Evolutionary conservation across 495 filamentous ascomycete species (phyloP).

Genomic region (Glarea lozoyensis): DNA sequence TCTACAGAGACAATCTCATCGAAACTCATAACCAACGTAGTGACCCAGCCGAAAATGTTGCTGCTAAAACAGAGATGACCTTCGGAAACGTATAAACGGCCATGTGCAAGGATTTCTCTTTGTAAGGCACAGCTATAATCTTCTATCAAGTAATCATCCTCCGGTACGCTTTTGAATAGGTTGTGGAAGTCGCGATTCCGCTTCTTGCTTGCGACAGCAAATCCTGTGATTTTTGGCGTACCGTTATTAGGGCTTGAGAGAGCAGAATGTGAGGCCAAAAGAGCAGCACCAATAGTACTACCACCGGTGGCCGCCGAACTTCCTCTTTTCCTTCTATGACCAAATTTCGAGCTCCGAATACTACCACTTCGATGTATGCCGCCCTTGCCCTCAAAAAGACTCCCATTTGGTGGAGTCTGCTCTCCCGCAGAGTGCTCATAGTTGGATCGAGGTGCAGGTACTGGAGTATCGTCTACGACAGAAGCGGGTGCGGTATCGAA

Average conservation of each 20-base stretch:
- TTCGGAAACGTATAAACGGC: conserved; percentile 91
- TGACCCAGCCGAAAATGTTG: conserved; percentile 97
- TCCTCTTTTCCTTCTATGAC: conserved; percentile 61
- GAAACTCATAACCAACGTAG: conserved; percentile 93
- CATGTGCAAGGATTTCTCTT: conserved; percentile 90
- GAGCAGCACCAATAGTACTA: conserved; percentile 58
- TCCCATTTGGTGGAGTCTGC: conserved; percentile 55
- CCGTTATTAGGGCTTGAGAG: conserved; percentile 53
- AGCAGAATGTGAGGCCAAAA: conserved; percentile 54
- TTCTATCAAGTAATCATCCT: conserved; percentile 96
- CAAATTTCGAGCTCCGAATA: conserved; percentile 71
- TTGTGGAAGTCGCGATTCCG: conserved; percentile 92
- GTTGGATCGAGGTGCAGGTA: conserved; percentile 29
- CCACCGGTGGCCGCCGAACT: conserved; percentile 78
- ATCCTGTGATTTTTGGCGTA: conserved; percentile 76
- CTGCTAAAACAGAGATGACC: conserved; percentile 98
- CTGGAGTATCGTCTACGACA: conserved; percentile 8
- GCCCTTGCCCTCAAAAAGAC: conserved; percentile 57
- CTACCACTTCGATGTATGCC: conserved; percentile 65
- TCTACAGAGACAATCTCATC: conserved; percentile 95
- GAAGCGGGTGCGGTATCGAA: conserved; percentile 3
- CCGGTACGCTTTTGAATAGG: conserved; percentile 90
- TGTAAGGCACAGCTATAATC: conserved; percentile 97
- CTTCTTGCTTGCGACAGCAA: conserved; percentile 93
- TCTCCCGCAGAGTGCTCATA: conserved; percentile 43